Percentiles rank a stretch among this genome's conserved stretches.
Evolutionary conservation across 495 filamentous ascomycete genomes (phyloP).

Genomic region (Penicillium ochrochloron): DNA sequence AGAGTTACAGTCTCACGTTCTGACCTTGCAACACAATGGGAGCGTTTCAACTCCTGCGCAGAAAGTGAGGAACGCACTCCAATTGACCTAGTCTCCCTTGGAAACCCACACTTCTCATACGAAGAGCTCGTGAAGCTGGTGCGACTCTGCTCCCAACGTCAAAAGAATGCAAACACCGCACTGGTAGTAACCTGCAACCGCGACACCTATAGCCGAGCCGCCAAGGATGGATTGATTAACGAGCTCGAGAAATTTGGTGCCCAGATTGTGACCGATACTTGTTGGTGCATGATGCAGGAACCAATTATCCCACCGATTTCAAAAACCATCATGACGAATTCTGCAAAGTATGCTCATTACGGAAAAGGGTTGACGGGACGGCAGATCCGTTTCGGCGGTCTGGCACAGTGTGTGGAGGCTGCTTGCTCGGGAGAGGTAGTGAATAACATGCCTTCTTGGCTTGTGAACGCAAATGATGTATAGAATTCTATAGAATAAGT

Average conservation of each 20-base stretch:
- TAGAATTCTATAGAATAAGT: neutral
- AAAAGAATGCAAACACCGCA: slow-evolving; percentile 8
- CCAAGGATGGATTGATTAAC: slow-evolving; percentile 14
- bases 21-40: neutral
- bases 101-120: slow-evolving; percentile 40
- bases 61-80: neutral
- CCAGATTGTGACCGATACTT: slow-evolving; percentile 36
- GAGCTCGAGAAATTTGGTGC: slow-evolving; percentile 30
- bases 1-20: neutral
- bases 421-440: slow-evolving; percentile 9
- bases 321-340: slow-evolving; percentile 34
- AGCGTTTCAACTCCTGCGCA: neutral
- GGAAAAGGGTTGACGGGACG: slow-evolving; percentile 25
- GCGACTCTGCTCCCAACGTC: slow-evolving; percentile 20
- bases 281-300: slow-evolving; percentile 39
- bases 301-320: slow-evolving; percentile 25
- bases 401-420: slow-evolving; percentile 30
- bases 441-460: neutral
- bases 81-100: slow-evolving; percentile 38
- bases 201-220: slow-evolving; percentile 23
- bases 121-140: slow-evolving; percentile 27
- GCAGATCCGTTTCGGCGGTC: slow-evolving; percentile 27
- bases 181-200: slow-evolving; percentile 32
- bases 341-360: slow-evolving; percentile 39
- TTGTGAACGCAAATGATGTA: neutral